phyloP scores from a whole-genome alignment of 2,329 filamentous ascomycete species.

The Calonectria fujianensis region DNA sequence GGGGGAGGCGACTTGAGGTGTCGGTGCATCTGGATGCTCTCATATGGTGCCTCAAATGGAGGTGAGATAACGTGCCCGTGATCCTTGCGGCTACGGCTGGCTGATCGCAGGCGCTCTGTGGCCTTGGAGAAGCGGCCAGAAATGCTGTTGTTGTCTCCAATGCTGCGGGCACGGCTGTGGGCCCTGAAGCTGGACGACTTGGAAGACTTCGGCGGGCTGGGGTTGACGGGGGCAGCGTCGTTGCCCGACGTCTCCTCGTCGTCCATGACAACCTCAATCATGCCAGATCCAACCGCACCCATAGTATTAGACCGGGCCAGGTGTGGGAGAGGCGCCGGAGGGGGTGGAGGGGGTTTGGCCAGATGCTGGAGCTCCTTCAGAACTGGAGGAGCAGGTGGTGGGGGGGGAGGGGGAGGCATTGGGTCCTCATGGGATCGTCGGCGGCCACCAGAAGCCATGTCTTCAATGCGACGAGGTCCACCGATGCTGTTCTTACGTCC shows the following conservation, averaged over 20 bases:
- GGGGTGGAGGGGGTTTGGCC: constrained; percentile 76
- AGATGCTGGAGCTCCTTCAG: constrained; percentile 79
- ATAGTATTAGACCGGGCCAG: constrained; percentile 64
- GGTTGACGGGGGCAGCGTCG: constrained; percentile 48
- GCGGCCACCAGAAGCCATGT: constrained; percentile 63
- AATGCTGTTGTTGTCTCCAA: constrained; percentile 68
- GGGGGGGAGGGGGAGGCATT: constrained; percentile 71
- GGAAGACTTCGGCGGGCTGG: constrained; percentile 65
- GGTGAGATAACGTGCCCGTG: constrained; percentile 53
- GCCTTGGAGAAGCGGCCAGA: constrained; percentile 74
- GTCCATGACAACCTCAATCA: constrained; percentile 81
- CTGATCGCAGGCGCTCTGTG: constrained; percentile 76
- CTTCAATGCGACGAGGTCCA: constrained; percentile 69
- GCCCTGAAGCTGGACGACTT: constrained; percentile 59
- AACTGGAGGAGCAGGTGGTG: constrained; percentile 71
- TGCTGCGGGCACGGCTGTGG: constrained; percentile 76
- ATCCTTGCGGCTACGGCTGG: constrained; percentile 73
- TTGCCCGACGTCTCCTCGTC: constrained; percentile 67
- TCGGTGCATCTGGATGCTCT: constrained; percentile 61
- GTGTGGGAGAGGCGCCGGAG: constrained; percentile 74
- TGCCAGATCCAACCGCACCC: constrained; percentile 70
- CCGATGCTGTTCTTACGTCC: constrained; percentile 61
- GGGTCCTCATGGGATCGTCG: constrained; percentile 71
- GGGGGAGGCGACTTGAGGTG: constrained; percentile 61
- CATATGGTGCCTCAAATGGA: constrained; percentile 62